Base-by-base conservation (phyloP, 352 stramenopile genomes). In the Globisporangium emineosum region DNA sequence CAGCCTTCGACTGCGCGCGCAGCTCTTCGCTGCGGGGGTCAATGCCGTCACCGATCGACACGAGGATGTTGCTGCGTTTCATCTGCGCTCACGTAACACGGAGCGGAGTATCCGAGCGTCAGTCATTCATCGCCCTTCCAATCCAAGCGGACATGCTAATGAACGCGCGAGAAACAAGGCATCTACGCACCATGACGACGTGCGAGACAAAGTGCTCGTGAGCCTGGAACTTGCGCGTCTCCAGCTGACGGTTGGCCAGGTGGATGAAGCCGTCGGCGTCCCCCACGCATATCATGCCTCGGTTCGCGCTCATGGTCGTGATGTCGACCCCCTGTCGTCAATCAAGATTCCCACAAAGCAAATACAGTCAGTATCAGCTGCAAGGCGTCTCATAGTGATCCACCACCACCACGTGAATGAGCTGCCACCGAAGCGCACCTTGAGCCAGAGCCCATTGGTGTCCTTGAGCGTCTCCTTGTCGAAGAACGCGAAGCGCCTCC, bases 401-500 rank as follows among this genome's bases (percentile, higher is more conserved):
- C 23, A 13, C 12, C 15, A 7, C 33, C 23, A 70, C 33, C 57
- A 27, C 58, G 12, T 3, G 30, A 5, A 60, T 15, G 27, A 47
- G 17, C 8, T 9, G 1, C 37, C 15, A 9, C 15, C 10, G 19
- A 35, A 62, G 40, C 68, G 53, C 58, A 94, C 87, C 73, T 93
- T 93, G 73, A 95, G 88, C 87, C 87, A 95, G 21, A 86, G 76
- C 0, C 83, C 87, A 75, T 77, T 90, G 27, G 68, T 68, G 69
- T 96, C 87, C 70, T 93, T 94, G 42, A 96, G 78, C 29, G 92
- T 79, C 62, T 96, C 87, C 67, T 91, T 90, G 68, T 96, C 87
- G 64, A 96, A 96, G 81, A 96, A 96, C 54, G 84, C 84, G 69
- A 96, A 96, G 72, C 87, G 83, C 76, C 87, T 77, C 86, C 85